These are phyloP conservation scores for Trametes gibbosa DNA, from an alignment of 768 basidiomycete genomes.

Conservation along the genomic window DNA sequence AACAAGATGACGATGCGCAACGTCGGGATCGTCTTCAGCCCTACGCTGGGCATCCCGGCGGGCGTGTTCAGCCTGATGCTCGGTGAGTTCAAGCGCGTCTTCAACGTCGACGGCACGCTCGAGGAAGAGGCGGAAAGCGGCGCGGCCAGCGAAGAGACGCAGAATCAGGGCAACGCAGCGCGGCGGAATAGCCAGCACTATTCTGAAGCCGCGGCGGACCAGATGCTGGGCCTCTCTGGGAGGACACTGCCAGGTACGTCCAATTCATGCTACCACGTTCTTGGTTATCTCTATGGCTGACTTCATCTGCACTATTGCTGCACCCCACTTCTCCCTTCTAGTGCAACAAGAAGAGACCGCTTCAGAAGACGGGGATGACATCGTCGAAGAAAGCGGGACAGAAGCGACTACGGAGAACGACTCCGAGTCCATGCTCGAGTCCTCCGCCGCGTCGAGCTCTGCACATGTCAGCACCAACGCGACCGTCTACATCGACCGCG, in stretches of 20 bases:
- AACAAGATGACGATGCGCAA: slow-evolving; percentile 99
- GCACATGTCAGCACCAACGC: slow-evolving; percentile 5
- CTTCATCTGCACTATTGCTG: slow-evolving; percentile 19
- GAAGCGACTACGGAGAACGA: slow-evolving; percentile 40
- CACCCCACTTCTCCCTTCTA: slow-evolving; percentile 28
- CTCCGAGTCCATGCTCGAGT: slow-evolving; percentile 24
- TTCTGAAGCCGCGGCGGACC: slow-evolving; percentile 78
- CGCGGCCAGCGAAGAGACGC: slow-evolving; percentile 18
- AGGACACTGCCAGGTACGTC: slow-evolving; percentile 63
- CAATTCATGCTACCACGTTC: not conserved
- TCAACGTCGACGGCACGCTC: slow-evolving; percentile 67
- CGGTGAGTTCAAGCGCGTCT: slow-evolving; percentile 88
- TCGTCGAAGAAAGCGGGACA: slow-evolving; percentile 72
- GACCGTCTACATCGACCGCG: slow-evolving; percentile 7
- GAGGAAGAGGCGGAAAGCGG: slow-evolving; percentile 25
- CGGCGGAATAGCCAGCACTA: slow-evolving; percentile 84
- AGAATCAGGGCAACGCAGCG: slow-evolving; percentile 36
- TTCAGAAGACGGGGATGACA: slow-evolving; percentile 68
- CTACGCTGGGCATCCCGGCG: slow-evolving; percentile 96
- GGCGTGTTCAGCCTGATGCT: slow-evolving; percentile 95
- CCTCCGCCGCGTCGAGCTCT: slow-evolving; percentile 25
- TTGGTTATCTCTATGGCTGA: slow-evolving; percentile 10
- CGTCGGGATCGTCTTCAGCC: slow-evolving; percentile 97
- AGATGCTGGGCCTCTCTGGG: slow-evolving; percentile 74
- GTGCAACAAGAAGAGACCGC: slow-evolving; percentile 53